A percentile compares a stretch with the other conserved stretches of the same genome.
These are phyloP conservation scores for Candida palmyrensis DNA, from an alignment of 805 yeast genomes.

Conservation along the genomic window DNA sequence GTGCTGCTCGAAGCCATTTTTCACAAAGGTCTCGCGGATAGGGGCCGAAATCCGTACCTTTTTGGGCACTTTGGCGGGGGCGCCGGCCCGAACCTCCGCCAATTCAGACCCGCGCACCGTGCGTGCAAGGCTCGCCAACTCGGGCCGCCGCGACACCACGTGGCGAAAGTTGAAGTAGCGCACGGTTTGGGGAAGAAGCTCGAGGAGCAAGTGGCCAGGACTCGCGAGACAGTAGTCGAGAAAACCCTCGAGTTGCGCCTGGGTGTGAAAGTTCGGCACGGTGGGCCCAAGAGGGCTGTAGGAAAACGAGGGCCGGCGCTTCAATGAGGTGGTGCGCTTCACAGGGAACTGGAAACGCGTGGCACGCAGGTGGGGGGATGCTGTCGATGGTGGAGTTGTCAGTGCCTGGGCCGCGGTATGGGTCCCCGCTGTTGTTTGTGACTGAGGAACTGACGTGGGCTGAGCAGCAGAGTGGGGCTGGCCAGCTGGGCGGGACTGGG, in stretches of 20 bases:
- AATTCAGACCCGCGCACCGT: too few relatives aligned
- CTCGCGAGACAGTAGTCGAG: constrained; percentile 9
- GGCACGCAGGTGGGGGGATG: too few relatives aligned
- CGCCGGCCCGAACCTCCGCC: too few relatives aligned
- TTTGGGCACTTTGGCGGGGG: background rate
- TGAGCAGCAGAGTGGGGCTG: too few relatives aligned
- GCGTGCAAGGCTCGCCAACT: constrained; percentile 2
- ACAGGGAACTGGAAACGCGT: constrained; percentile 27
- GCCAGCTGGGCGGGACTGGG: background rate
- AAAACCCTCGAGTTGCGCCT: constrained; percentile 16
- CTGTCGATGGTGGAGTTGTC: too few relatives aligned
- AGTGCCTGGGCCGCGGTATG: background rate
- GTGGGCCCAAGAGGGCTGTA: constrained; percentile 14
- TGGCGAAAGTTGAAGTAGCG: constrained; percentile 17
- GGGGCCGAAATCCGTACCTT: constrained; percentile 13
- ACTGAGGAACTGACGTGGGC: too few relatives aligned
- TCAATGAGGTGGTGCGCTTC: constrained; percentile 28
- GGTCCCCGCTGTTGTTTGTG: too few relatives aligned
- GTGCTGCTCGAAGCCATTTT: constrained; percentile 8
- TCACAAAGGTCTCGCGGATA: constrained; percentile 10
- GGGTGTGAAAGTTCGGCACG: constrained; percentile 17
- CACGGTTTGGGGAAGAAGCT: constrained; percentile 25
- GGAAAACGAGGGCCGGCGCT: constrained; percentile 8
- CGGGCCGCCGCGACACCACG: constrained; percentile 11
- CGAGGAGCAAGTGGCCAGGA: constrained; percentile 18